Base-by-base conservation (phyloP, 495 filamentous ascomycete genomes). In the Aeminium ludgeri region DNA sequence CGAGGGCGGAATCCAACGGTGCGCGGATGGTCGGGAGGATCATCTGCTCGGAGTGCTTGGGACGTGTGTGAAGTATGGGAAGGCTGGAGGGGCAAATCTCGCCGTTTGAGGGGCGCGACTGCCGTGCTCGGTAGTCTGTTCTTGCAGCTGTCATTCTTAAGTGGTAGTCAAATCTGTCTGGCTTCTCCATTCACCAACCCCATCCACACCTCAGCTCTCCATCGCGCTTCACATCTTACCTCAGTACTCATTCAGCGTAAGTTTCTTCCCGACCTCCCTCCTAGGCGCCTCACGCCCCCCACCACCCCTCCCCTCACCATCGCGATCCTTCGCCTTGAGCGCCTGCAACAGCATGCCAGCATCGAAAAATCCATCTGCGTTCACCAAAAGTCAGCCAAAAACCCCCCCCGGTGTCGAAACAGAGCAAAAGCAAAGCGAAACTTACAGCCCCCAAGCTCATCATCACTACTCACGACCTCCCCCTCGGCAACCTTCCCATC, bases 401-500 rank as follows among this genome's bases (percentile, higher is more conserved):
- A 36, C 3, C 36, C 40, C 18, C 39, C n/a, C 34, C 37, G 18
- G 29, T n/a, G 45, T 20, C 43, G 47, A 25, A 15, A 30, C 40
- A 20, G 41, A 46, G 30, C 35, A 43, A 40, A 39, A 39, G 18
- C 38, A 16, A 3, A 6, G 10, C 46, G 46, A 46, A 38, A 74
- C 85, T 78, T 72, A 92, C 85, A 94, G 51, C 86, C 86, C 36
- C 86, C 86, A 57, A 93, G 66, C 34, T 83, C 84, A 57, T 94
- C 86, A 52, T 91, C 84, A 40, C 80, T 73, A 48, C 79, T 76
- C 30, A 65, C 48, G 11, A 41, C 41, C 29, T 59, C 70, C 49
- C 75, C 59, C 38, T 65, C 69, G 61, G 63, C 77, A 61, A 59
- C 77, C 59, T 53, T 71, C 70, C 60, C 42, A n/a, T n/a, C n/a